Evolutionary conservation across 2,329 filamentous ascomycete species (phyloP), one percentile per base, ranked within the genome.

Genomic region (Penicillium sp.): DNA sequence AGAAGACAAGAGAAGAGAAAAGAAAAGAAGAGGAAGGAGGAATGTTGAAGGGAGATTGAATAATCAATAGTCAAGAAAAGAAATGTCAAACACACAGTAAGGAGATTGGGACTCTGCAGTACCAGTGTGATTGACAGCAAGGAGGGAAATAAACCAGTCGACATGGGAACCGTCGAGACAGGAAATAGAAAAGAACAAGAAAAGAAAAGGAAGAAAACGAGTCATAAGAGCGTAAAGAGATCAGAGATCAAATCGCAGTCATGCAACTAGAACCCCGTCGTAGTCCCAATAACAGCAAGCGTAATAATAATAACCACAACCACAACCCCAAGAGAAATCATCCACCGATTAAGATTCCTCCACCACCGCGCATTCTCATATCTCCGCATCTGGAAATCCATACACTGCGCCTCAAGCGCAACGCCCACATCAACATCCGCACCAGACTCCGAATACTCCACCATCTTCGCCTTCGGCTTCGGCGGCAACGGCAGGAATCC

Each of bases 401-500:
- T 67, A 29, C 77, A 61, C 41, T 74, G 69, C 48, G 70, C 68
- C 27, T 72, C 68, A 38, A 78, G 68, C 16, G 76, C 73, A 35
- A 68, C 68, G 50, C 75, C 74, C 34, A 75, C 52, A 49, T 69
- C 74, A 34, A 75, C 52, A 49, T 69, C 62, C 19, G 64, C 50
- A 37, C 47, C 62, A 63, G 25, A 62, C 67, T 49, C 62, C n/a
- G n/a, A n/a, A 64, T 25, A 62, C 68, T 62, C 84, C 77, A 33
- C 76, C 72, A 60, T 61, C 67, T 82, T 80, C 14, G 78, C 70
- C 8, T 65, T 63, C 0, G 83, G 79, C 46, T 78, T 77, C 1
- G 74, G 73, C 9, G 87, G 87, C 6, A 95, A 70, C 1, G 88
- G 87, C 11, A 93, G 74, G 46, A 91, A 77, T 1, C 88, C 81